Percentiles rank a stretch among this genome's conserved stretches.
phyloP scores from a whole-genome alignment of 2,329 filamentous ascomycete genomes.

The Alternaria sp. region DNA sequence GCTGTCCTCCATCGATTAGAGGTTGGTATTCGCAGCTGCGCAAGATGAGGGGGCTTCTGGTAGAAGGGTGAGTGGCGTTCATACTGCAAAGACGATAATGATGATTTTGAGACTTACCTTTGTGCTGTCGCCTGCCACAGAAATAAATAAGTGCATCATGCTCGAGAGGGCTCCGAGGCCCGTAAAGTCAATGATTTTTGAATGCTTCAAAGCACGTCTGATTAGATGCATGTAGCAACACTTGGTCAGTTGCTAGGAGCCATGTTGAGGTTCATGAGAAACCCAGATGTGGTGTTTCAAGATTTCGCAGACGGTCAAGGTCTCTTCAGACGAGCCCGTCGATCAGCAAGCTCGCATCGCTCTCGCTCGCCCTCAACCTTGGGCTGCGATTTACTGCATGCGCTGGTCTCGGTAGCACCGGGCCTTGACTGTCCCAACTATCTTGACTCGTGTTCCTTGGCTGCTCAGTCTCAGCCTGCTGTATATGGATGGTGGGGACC shows the following conservation, averaged over 20 bases:
- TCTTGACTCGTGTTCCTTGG: constrained; percentile 32
- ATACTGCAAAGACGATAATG: rapidly evolving
- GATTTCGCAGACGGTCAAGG: constrained; percentile 17
- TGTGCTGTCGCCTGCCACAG: neutral
- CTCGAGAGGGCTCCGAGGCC: neutral
- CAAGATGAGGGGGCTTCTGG: neutral
- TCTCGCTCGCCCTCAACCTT: constrained; percentile 18
- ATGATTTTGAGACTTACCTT: neutral
- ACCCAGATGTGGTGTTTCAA: neutral
- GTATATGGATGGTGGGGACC: constrained; percentile 38
- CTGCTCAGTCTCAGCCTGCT: constrained; percentile 35
- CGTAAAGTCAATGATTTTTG: neutral
- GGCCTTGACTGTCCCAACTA: constrained; percentile 30
- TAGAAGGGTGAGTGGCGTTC: neutral
- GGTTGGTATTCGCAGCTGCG: neutral
- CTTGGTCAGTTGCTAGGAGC: neutral
- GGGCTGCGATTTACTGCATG: constrained; percentile 27
- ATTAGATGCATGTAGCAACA: neutral
- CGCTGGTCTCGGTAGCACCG: constrained; percentile 30
- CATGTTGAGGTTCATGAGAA: neutral
- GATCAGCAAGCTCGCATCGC: constrained; percentile 29
- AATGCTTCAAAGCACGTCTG: neutral
- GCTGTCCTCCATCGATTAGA: neutral
- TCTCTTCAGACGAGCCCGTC: constrained; percentile 27
- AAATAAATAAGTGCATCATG: neutral